These are phyloP conservation scores for Amaranthus tricolor DNA, from an alignment of 179 eudicot genomes.

Conservation along the genomic window DNA sequence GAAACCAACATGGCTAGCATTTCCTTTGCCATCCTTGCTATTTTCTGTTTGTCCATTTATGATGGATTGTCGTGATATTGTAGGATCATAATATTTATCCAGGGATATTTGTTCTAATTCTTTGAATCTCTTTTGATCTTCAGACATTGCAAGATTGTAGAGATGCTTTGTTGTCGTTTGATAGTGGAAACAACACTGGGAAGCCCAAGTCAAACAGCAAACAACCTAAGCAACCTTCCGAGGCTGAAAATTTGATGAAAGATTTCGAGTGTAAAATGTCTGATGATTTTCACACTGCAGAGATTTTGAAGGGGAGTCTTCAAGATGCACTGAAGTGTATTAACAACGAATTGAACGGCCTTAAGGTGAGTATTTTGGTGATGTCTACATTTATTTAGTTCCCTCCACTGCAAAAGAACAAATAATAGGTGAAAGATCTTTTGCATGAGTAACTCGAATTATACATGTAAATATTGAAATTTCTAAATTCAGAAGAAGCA, in stretches of 20 bases:
- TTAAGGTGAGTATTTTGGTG: conserved; percentile 46
- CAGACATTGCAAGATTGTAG: conserved; percentile 80
- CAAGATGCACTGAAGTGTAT: conserved; percentile 57
- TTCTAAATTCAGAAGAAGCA: conserved; percentile 49
- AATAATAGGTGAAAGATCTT: not conserved
- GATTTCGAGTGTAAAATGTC: conserved; percentile 55
- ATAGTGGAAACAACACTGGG: conserved; percentile 35
- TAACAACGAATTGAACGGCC: conserved; percentile 42
- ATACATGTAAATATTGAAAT: not conserved
- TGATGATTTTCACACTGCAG: conserved; percentile 80
- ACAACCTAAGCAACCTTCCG: conserved; percentile 31
- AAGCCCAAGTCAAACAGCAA: conserved; percentile 36
- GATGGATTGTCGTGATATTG: not conserved
- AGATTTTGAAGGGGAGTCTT: conserved; percentile 58
- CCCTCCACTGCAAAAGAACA: not conserved
- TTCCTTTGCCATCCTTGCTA: no score
- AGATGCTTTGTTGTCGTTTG: conserved; percentile 45
- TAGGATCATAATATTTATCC: not conserved
- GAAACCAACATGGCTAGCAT: no score
- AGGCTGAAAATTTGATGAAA: conserved; percentile 37
- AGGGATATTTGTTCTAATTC: not conserved
- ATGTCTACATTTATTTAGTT: not conserved
- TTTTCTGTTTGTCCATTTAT: not conserved
- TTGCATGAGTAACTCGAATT: no score
- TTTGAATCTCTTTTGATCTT: conserved; percentile 15